Base-by-base conservation (phyloP, 768 basidiomycete species). In the Gelatoporia subvermispora region DNA sequence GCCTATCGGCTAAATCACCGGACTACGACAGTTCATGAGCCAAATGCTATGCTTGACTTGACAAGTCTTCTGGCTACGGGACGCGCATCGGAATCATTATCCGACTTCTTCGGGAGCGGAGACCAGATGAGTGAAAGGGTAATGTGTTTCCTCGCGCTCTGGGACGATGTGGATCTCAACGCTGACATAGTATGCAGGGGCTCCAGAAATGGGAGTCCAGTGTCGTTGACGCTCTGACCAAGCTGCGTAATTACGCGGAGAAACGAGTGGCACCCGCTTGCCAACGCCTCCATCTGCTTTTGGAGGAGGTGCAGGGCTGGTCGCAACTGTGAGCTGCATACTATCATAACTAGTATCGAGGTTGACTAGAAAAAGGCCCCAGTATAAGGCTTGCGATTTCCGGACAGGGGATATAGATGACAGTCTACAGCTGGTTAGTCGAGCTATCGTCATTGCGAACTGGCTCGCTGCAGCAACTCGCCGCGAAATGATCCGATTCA, bases 51-150 rank as follows among this genome's bases (percentile, higher is more conserved):
- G 25, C 67, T 86, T 41, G 89, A 90, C 58, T 70, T 92, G 43
- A 88, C 85, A 17, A 69, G 69, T 39, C 72, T 90, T 51, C 71
- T 92, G 39, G 75, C 81, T 15, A 85, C 86, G 20, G 88, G 89
- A 7, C 74, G 81, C 46, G 68, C 79, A n/a, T 81, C 86, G 23
- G 85, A 87, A 47, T 71, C 85, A 8, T 70, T 93, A 28, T 58
- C 68, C 22, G 89, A 92, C 65, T 87, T 88, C 62, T 72, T 92
- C 44, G 80, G 84, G 11, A 88, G 85, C 51, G 78, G 78, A 17
- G 87, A 89, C 57, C 82, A 84, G 59, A 85, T 86, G 76, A 88
- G 83, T 50, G 89, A 93, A 67, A 73, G 90, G 62, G 90, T 89
- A 68, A 56, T n/a, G n/a, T n/a, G n/a, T n/a, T n/a, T n/a, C n/a